Percentiles rank a stretch among this genome's conserved stretches.
phyloP scores from a whole-genome alignment of 305 asterid species.

The Fraxinus baroniana region DNA sequence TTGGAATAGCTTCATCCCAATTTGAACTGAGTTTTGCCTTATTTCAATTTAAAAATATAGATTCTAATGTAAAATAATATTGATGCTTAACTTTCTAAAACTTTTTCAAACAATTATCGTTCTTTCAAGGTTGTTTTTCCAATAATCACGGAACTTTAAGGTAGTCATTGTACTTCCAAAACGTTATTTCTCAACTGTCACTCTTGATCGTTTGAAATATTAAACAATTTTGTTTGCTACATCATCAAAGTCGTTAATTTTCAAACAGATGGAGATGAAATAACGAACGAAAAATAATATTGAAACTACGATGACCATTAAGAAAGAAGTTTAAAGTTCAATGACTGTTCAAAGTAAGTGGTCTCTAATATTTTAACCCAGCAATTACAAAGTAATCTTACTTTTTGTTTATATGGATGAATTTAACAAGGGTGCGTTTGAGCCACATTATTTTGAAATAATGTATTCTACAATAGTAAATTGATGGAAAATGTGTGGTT shows the following conservation, averaged over 20 bases:
- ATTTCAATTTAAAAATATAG: background rate
- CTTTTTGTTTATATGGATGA: background rate
- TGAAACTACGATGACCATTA: background rate
- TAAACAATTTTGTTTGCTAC: background rate
- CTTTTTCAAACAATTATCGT: background rate
- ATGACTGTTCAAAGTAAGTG: background rate
- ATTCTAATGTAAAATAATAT: too few relatives aligned
- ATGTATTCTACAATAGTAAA: too few relatives aligned
- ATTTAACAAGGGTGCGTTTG: background rate
- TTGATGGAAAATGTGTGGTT: too few relatives aligned
- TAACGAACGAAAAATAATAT: background rate
- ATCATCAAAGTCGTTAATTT: background rate
- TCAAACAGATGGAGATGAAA: background rate
- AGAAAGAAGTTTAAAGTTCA: background rate
- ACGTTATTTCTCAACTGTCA: background rate
- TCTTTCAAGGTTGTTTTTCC: background rate
- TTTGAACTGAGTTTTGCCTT: background rate
- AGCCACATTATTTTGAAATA: too few relatives aligned
- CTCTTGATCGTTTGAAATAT: background rate
- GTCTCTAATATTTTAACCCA: background rate
- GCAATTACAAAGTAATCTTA: background rate
- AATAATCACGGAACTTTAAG: background rate
- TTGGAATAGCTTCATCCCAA: background rate
- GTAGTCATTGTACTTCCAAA: background rate
- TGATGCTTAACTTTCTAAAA: background rate